These are phyloP conservation scores for Zymoseptoria brevis DNA, from an alignment of 2,329 filamentous ascomycete genomes.

Conservation along the genomic window DNA sequence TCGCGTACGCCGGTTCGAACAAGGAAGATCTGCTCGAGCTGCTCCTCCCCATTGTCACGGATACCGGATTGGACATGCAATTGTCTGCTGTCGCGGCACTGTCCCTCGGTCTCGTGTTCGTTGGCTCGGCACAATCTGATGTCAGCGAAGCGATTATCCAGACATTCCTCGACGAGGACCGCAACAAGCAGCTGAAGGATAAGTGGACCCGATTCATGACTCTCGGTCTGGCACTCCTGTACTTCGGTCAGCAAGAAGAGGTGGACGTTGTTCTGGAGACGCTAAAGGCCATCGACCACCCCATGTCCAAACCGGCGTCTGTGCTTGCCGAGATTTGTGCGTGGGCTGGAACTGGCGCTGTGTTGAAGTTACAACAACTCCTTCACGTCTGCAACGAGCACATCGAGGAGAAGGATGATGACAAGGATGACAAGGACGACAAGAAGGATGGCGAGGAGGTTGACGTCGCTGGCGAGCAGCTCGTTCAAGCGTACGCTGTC, in stretches of 20 bases:
- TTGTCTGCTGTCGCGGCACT: constrained; percentile 93
- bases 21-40: constrained; percentile 80
- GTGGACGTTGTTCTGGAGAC: constrained; percentile 98
- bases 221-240: constrained; percentile 83
- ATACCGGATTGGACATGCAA: constrained; percentile 83
- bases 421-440: constrained; percentile 57
- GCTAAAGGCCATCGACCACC: constrained; percentile 91
- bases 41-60: constrained; percentile 77
- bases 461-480: constrained; percentile 61
- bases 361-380: constrained; percentile 93
- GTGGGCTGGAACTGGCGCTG: constrained; percentile 94
- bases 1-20: constrained; percentile 91
- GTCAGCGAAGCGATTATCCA: constrained; percentile 88
- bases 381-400: constrained; percentile 98
- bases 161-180: constrained; percentile 87
- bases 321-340: constrained; percentile 94
- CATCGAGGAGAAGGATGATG: constrained; percentile 72
- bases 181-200: constrained; percentile 82
- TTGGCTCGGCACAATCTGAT: constrained; percentile 84
- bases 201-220: constrained; percentile 98
- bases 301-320: constrained; percentile 91
- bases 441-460: constrained; percentile 66
- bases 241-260: constrained; percentile 94
- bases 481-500: constrained; percentile 92
- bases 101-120: constrained; percentile 80